Evolutionary conservation across 306 rosid species (phyloP).

Genomic region (Cucurbita maxima): DNA sequence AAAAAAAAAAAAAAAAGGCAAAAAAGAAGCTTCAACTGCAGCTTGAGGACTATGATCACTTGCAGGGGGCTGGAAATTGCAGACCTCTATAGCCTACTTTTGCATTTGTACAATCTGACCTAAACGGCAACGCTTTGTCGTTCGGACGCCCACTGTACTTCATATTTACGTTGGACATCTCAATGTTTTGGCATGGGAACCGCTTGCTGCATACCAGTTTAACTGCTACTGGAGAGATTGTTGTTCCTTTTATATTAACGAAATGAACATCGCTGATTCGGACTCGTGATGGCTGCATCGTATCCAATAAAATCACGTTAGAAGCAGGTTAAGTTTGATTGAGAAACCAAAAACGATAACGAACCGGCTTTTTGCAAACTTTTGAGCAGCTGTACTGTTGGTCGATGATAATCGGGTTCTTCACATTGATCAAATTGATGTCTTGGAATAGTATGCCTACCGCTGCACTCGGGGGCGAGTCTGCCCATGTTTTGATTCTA

Average conservation of each 20-base stretch:
- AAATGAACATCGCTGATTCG: constrained; percentile 5
- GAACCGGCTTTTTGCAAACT: constrained; percentile 4
- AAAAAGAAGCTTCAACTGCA: too few species aligned
- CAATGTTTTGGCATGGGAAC: constrained; percentile 6
- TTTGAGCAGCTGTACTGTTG: constrained; percentile 30
- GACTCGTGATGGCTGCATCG: constrained; percentile 7
- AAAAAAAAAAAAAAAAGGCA: too few species aligned
- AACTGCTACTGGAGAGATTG: neutral
- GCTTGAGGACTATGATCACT: neutral
- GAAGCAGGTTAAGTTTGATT: neutral
- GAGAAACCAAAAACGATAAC: neutral
- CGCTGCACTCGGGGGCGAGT: constrained; percentile 7
- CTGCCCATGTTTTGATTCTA: constrained; percentile 40
- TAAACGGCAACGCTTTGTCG: neutral
- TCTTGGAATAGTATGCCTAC: constrained; percentile 21
- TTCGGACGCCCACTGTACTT: neutral
- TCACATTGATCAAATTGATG: constrained; percentile 19
- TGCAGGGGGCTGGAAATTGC: constrained; percentile 11
- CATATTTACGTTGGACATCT: neutral
- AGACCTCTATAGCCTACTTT: constrained; percentile 8
- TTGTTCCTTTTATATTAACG: constrained; percentile 4
- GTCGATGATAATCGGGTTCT: constrained; percentile 28
- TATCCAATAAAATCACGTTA: neutral
- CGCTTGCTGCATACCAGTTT: neutral
- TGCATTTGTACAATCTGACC: neutral